Conservation (phyloP, 2,329 filamentous ascomycete genomes). For the Talaromyces sp. region DNA sequence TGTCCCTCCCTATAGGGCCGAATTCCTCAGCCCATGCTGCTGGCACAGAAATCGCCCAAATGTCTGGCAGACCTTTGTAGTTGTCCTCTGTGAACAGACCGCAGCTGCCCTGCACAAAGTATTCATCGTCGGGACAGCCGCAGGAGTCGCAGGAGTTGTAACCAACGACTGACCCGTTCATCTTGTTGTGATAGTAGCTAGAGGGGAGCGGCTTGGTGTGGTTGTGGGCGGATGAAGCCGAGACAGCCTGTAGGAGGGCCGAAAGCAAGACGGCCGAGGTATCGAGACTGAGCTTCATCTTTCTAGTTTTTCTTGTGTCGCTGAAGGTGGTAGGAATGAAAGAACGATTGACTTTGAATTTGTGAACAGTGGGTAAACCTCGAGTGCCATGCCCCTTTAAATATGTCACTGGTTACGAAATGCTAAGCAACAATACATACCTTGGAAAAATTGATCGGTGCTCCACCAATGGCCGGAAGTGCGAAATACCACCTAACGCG, state of each 20-base stretch:
- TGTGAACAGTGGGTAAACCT: neutral
- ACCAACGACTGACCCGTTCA: neutral
- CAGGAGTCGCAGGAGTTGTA: neutral
- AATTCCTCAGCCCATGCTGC: neutral
- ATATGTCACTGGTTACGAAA: neutral
- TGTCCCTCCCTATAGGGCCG: neutral
- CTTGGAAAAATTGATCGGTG: neutral
- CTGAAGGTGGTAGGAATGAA: neutral
- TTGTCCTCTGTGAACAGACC: neutral
- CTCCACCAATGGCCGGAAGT: neutral
- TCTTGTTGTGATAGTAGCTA: neutral
- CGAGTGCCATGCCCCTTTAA: neutral
- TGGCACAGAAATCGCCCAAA: neutral
- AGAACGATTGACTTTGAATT: neutral
- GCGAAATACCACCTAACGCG: neutral
- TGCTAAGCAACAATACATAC: neutral
- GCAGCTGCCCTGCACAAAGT: neutral
- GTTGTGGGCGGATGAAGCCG: neutral
- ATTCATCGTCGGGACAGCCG: neutral
- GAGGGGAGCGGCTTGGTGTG: neutral
- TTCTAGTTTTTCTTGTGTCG: neutral
- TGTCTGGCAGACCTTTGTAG: neutral
- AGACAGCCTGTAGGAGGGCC: neutral
- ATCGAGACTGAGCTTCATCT: neutral
- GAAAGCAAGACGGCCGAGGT: neutral